Evolutionary conservation across 106 monocot species (phyloP).

Genomic region (Chionographis japonica): DNA sequence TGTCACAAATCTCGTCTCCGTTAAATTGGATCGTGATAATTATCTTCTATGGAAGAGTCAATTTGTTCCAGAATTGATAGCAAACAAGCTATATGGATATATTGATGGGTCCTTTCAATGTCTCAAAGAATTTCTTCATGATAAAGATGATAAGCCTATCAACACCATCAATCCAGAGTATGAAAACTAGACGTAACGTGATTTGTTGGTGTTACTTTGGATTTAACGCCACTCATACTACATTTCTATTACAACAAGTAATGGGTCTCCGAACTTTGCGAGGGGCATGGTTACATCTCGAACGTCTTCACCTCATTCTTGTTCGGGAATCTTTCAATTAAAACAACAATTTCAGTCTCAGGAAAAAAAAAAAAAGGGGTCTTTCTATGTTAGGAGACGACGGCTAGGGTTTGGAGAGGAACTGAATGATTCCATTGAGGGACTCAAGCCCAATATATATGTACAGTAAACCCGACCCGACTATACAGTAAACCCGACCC

Average conservation of each 20-base stretch:
- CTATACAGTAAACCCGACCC: too few species aligned
- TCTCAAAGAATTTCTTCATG: not conserved
- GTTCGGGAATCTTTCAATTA: not conserved
- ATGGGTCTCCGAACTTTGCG: not conserved
- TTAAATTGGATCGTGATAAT: not conserved
- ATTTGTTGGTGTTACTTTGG: not conserved
- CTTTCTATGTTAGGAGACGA: too few species aligned
- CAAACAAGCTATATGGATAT: not conserved
- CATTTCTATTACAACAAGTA: not conserved
- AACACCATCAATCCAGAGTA: not conserved
- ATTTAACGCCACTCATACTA: not conserved
- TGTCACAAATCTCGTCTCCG: not conserved
- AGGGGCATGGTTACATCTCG: not conserved
- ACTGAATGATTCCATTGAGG: too few species aligned
- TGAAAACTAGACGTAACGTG: not conserved
- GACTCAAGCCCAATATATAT: too few species aligned
- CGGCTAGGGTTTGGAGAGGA: too few species aligned
- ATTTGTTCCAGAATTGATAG: not conserved
- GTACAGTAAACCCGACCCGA: too few species aligned
- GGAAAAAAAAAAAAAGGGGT: not conserved
- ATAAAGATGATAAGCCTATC: not conserved
- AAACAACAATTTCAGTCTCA: not conserved
- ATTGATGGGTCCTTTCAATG: not conserved
- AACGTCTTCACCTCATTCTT: not conserved
- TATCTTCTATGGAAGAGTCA: conserved; percentile 1